Percentiles rank a stretch among this genome's conserved stretches.
Conservation (phyloP, 306 rosid genomes). For the Cicer bijugum region DNA sequence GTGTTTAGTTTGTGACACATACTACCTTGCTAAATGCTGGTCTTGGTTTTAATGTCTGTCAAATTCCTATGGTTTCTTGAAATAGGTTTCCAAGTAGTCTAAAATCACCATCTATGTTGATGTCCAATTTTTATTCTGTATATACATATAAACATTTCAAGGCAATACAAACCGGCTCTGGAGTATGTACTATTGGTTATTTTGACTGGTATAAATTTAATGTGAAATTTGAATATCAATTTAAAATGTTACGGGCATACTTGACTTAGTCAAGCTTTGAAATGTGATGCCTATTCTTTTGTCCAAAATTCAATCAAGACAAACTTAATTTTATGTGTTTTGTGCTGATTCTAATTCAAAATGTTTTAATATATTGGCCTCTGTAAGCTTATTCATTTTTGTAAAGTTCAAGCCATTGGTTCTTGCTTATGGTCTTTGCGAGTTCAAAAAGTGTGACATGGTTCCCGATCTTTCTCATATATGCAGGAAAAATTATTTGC, state of each 20-base stretch:
- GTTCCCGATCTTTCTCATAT: conserved; percentile 39
- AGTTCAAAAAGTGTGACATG: conserved; percentile 25
- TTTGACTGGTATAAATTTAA: conserved; percentile 24
- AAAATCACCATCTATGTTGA: conserved; percentile 39
- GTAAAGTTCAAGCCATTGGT: conserved; percentile 28
- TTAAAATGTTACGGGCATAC: conserved; percentile 4
- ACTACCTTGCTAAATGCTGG: conserved; percentile 15
- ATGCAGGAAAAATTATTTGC: conserved; percentile 92
- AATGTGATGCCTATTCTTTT: conserved; percentile 29
- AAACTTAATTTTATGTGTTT: conserved; percentile 9
- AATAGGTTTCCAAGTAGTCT: conserved; percentile 27
- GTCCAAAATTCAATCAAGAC: not conserved
- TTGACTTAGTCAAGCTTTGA: conserved; percentile 30
- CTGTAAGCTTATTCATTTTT: conserved; percentile 26
- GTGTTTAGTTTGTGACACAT: conserved; percentile 25
- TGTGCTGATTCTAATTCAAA: conserved; percentile 21
- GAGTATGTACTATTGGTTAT: conserved; percentile 35
- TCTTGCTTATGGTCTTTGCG: conserved; percentile 11
- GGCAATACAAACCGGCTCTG: conserved; percentile 25
- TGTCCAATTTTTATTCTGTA: conserved; percentile 9
- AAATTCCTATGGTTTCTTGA: conserved; percentile 15
- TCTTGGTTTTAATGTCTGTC: conserved; percentile 37
- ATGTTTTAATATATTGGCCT: conserved; percentile 27
- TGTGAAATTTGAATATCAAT: conserved; percentile 11
- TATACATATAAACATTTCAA: not conserved